Conservation (phyloP, 1,284 basidiomycete genomes). For the Moesziomyces antarcticus region DNA sequence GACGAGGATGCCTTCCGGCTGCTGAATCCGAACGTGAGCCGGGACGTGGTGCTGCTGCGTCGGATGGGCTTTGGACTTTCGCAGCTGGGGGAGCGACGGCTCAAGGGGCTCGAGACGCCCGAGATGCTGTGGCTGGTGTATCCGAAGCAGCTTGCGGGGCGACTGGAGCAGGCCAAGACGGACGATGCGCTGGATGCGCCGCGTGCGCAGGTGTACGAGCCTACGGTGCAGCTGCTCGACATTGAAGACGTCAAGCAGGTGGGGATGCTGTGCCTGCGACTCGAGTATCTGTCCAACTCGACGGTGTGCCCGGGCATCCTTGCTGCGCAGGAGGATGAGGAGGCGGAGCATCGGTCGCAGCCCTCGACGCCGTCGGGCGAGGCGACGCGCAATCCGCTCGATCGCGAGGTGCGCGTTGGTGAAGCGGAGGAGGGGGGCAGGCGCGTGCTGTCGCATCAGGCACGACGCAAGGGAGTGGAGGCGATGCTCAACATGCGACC, state of each 20-base stretch:
- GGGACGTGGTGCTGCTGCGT: slow-evolving; percentile 77
- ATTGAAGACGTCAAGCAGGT: slow-evolving; percentile 83
- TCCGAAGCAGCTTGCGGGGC: slow-evolving; percentile 79
- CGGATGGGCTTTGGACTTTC: slow-evolving; percentile 80
- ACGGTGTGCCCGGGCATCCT: slow-evolving; percentile 71
- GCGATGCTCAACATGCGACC: slow-evolving; percentile 50
- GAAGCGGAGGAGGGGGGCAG: neutral
- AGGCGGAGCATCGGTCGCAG: slow-evolving; percentile 18
- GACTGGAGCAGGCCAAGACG: slow-evolving; percentile 75
- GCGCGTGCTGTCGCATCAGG: slow-evolving; percentile 29
- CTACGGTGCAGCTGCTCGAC: slow-evolving; percentile 74
- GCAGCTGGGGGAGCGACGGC: slow-evolving; percentile 86
- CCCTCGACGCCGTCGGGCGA: slow-evolving; percentile 38
- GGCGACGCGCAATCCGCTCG: slow-evolving; percentile 20
- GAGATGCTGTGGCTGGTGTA: slow-evolving; percentile 88
- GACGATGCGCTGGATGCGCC: slow-evolving; percentile 66
- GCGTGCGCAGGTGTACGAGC: slow-evolving; percentile 65
- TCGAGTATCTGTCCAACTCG: slow-evolving; percentile 81
- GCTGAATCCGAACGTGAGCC: slow-evolving; percentile 66
- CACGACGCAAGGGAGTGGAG: slow-evolving; percentile 57
- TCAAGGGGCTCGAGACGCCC: slow-evolving; percentile 85
- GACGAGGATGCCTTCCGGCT: slow-evolving; percentile 67
- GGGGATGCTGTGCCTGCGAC: slow-evolving; percentile 79
- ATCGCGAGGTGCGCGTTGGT: slow-evolving; percentile 4
- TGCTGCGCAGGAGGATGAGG: slow-evolving; percentile 26